A percentile compares a stretch with the other conserved stretches of the same genome.
Evolutionary conservation across 306 rosid genomes (phyloP).

Genomic region (Lagenaria siceraria): DNA sequence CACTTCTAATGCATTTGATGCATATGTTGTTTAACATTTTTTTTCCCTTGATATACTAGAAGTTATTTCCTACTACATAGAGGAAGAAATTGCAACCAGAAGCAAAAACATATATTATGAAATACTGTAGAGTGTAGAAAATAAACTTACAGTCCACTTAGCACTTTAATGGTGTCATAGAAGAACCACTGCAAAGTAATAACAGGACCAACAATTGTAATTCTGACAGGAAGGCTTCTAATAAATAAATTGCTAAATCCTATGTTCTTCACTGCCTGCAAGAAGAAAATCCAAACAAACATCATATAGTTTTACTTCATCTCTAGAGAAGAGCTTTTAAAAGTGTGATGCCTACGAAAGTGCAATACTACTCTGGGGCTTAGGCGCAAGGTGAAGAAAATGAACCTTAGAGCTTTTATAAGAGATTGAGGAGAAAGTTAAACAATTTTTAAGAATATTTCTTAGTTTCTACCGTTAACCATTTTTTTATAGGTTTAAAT

Average conservation of each 20-base stretch:
- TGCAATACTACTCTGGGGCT: not conserved
- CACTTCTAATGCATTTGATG: not conserved
- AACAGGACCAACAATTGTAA: conserved; percentile 70
- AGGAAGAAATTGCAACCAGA: not conserved
- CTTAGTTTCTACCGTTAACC: not conserved
- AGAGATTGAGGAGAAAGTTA: not conserved
- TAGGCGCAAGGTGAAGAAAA: not conserved
- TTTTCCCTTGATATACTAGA: not conserved
- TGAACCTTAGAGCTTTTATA: not conserved
- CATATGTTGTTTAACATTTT: not conserved
- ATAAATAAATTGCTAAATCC: conserved; percentile 68
- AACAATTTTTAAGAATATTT: not conserved
- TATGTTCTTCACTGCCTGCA: conserved; percentile 73
- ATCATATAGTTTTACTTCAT: not conserved
- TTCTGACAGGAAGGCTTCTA: conserved; percentile 82
- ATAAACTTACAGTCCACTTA: conserved; percentile 69
- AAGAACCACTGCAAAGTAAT: conserved; percentile 91
- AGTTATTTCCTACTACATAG: not conserved
- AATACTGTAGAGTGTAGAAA: not conserved
- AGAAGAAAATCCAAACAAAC: not conserved
- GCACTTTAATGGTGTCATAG: conserved; percentile 75
- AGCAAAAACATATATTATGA: not conserved
- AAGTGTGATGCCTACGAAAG: not conserved
- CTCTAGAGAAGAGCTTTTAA: not conserved
- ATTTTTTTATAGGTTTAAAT: too few relatives aligned